Base-by-base conservation (phyloP, 805 yeast species). In the Grigorovia transvaalensis region DNA sequence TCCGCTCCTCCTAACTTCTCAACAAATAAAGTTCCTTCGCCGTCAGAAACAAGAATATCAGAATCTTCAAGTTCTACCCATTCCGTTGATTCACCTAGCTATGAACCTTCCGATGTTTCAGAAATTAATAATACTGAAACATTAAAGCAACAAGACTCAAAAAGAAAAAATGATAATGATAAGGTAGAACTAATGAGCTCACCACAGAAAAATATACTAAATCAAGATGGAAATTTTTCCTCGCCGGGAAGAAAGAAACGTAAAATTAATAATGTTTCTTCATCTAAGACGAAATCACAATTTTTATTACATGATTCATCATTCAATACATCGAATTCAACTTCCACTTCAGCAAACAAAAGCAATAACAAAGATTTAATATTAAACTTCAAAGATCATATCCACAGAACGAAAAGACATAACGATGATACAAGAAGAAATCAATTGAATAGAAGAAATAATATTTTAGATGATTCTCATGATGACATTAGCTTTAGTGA, bases 401-500 rank as follows among this genome's bases (percentile, higher is more conserved):
- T 56, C 12, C 50, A 54, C 20, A 62, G 56, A 48, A 56, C 50
- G 13, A 56, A 52, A 53, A 38, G 17, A 38, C 4, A 9, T 9
- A 38, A 38, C 42, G 15, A 38, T 38, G 9, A 38, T 38, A 38
- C n/a, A 15, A 38, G 17, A 38, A 38, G 8, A 15, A 54, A 50
- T n/a, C 40, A 51, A n/a, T 17, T 44, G 3, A 53, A 57, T n/a
- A 56, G 63, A 50, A 56, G 56, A 17, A 66, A 66, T 54, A 59
- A 57, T 33, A 55, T 66, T 11, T 46, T 66, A 19, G 70, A 66
- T 48, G 67, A 66, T 44, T 64, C 65, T 47, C 56, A 57, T 19
- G 70, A 63, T 52, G 68, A 62, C 4, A 57, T 65, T 41, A 63
- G 67, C 46, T 66, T 65, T 43, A 61, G 62, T 50, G 57, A 59